phyloP scores from a whole-genome alignment of 208 protist species.

The Leishmania gerbilli region DNA sequence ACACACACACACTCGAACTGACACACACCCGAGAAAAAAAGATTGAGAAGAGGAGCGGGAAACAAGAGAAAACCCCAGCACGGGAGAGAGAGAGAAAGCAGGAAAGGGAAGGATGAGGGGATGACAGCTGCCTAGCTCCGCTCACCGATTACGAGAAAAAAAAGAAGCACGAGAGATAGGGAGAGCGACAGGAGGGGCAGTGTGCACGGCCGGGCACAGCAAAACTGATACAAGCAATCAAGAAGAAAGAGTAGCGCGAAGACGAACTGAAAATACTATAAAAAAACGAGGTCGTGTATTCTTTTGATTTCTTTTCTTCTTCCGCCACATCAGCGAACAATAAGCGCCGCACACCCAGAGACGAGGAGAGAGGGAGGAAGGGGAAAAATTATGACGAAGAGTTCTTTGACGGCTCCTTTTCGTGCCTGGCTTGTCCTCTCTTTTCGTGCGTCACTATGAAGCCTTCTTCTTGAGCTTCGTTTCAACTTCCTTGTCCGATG shows the following conservation, averaged over 20 bases:
- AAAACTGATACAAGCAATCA: neutral
- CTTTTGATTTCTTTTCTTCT: neutral
- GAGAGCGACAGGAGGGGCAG: no score
- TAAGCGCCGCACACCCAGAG: neutral
- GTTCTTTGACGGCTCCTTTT: neutral
- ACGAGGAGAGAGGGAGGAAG: neutral
- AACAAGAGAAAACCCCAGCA: neutral
- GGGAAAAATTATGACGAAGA: neutral
- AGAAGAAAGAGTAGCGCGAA: neutral
- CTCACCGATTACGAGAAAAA: neutral
- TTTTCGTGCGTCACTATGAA: neutral
- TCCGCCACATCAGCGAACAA: neutral
- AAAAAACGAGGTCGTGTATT: neutral
- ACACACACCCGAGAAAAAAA: neutral
- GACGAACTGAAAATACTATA: neutral
- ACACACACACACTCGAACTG: neutral
- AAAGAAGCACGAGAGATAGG: neutral
- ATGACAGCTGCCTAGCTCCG: neutral
- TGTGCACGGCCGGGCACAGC: neutral
- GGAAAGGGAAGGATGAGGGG: neutral
- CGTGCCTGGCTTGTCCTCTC: neutral
- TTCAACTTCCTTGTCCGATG: neutral
- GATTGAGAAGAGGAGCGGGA: neutral
- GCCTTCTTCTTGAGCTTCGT: neutral
- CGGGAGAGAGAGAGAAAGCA: conserved; percentile 6